Percentiles rank a stretch among this genome's conserved stretches.
These are phyloP conservation scores for Solanum ossicruentum DNA, from an alignment of 257 asterid species.

Conservation along the genomic window DNA sequence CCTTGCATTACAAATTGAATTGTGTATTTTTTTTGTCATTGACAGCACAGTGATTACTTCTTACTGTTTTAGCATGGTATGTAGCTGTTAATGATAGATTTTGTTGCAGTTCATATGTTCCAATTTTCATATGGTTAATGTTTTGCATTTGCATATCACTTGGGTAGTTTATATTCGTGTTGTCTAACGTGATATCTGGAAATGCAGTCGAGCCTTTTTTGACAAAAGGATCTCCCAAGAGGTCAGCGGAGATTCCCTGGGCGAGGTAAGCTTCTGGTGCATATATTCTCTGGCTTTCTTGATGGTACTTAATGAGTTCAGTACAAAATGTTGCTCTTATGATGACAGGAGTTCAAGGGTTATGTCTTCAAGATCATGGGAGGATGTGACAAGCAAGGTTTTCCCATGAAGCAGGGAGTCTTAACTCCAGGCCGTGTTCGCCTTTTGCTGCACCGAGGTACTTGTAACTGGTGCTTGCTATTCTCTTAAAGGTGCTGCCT, in stretches of 20 bases:
- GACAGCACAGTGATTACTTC: neutral
- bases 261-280: neutral
- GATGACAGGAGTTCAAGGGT: neutral
- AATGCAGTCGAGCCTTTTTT: neutral
- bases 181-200: neutral
- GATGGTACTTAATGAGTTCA: neutral
- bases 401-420: slow-evolving; percentile 1
- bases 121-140: neutral
- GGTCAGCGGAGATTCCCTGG: neutral
- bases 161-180: neutral
- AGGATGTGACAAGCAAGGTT: neutral
- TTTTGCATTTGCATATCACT: neutral
- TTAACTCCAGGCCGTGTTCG: slow-evolving; percentile 1
- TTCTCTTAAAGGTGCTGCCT: neutral
- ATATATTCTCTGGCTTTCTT: neutral
- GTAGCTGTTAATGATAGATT: neutral
- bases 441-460: neutral
- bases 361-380: neutral
- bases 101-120: neutral
- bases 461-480: neutral
- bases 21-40: neutral
- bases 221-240: slow-evolving; percentile 3
- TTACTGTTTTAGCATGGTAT: neutral
- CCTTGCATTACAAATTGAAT: neutral
- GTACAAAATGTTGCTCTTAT: neutral